Conservation (phyloP, 192 early-diverging fungal genomes). For the Mortierella claussenii region DNA sequence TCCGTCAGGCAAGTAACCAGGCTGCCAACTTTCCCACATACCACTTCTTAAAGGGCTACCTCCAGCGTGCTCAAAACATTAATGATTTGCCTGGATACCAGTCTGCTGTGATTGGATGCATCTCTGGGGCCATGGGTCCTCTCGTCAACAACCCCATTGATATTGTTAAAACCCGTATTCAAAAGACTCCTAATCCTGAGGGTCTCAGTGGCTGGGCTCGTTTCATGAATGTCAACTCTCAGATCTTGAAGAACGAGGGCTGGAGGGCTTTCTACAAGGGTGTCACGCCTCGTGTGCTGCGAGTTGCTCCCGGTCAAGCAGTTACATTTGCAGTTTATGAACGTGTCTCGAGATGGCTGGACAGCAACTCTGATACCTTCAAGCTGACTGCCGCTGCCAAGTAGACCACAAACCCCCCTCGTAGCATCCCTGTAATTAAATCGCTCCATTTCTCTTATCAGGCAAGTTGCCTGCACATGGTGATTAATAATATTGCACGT, state of each 20-base stretch:
- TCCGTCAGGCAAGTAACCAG: slow-evolving; percentile 97
- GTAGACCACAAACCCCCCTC: not conserved
- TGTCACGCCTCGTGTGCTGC: slow-evolving; percentile 88
- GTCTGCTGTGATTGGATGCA: slow-evolving; percentile 86
- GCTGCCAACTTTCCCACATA: slow-evolving; percentile 99
- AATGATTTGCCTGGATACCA: slow-evolving; percentile 89
- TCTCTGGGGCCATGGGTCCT: slow-evolving; percentile 90
- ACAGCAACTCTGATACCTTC: slow-evolving; percentile 48
- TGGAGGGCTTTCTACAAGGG: slow-evolving; percentile 96
- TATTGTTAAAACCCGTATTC: slow-evolving; percentile 99
- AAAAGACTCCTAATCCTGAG: slow-evolving; percentile 80
- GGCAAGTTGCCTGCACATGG: no score
- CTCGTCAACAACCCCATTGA: slow-evolving; percentile 97
- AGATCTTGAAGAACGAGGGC: slow-evolving; percentile 92
- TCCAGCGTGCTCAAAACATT: slow-evolving; percentile 71
- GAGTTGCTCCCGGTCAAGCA: slow-evolving; percentile 97
- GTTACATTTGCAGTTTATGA: slow-evolving; percentile 97
- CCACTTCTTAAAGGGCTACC: slow-evolving; percentile 88
- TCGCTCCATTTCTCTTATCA: no score
- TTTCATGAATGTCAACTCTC: slow-evolving; percentile 78
- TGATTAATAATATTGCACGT: no score
- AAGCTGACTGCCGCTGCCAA: slow-evolving; percentile 33
- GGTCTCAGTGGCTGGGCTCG: slow-evolving; percentile 80
- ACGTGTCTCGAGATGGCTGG: slow-evolving; percentile 83
- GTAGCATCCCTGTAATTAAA: not conserved